phyloP scores from a whole-genome alignment of 2,329 filamentous ascomycete species.

The Microthyrium microscopicum region DNA sequence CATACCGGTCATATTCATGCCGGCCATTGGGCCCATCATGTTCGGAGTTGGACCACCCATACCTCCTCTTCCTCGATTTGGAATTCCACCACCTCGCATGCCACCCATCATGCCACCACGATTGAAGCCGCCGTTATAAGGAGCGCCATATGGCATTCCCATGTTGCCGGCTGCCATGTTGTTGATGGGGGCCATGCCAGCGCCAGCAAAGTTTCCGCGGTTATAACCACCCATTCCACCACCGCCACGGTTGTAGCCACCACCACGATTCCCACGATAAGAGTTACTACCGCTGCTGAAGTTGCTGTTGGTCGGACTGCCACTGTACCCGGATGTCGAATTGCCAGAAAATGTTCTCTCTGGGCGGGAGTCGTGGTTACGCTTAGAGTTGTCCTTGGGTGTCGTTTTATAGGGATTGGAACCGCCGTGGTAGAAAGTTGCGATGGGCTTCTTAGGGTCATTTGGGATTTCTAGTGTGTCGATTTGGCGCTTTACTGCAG shows the following conservation, averaged over 20 bases:
- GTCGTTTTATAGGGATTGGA: slow-evolving; percentile 10
- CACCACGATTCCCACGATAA: slow-evolving; percentile 11
- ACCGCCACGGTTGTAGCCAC: slow-evolving; percentile 15
- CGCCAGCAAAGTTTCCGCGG: slow-evolving; percentile 8
- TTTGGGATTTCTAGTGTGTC: slow-evolving; percentile 57
- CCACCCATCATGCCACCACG: slow-evolving; percentile 17
- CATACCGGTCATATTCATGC: slow-evolving; percentile 28
- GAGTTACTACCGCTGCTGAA: slow-evolving; percentile 23
- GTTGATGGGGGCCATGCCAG: slow-evolving; percentile 11
- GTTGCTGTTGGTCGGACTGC: slow-evolving; percentile 20
- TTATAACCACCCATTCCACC: slow-evolving; percentile 22
- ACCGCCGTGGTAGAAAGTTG: slow-evolving; percentile 24
- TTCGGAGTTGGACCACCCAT: slow-evolving; percentile 38
- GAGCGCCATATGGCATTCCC: slow-evolving; percentile 9
- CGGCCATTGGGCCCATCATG: slow-evolving; percentile 26
- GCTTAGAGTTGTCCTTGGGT: slow-evolving; percentile 17
- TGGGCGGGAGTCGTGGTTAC: slow-evolving; percentile 13
- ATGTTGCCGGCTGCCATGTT: slow-evolving; percentile 24
- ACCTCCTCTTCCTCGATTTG: slow-evolving; percentile 23
- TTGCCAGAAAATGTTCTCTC: slow-evolving; percentile 6
- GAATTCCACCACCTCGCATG: slow-evolving; percentile 23
- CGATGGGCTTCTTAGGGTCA: slow-evolving; percentile 33
- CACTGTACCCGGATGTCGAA: slow-evolving; percentile 11
- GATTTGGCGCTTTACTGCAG: slow-evolving; percentile 67
- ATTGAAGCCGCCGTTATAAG: slow-evolving; percentile 30